Percentiles rank a stretch among this genome's conserved stretches.
These are phyloP conservation scores for Petrea volubilis DNA, from an alignment of 257 asterid species.

Conservation along the genomic window DNA sequence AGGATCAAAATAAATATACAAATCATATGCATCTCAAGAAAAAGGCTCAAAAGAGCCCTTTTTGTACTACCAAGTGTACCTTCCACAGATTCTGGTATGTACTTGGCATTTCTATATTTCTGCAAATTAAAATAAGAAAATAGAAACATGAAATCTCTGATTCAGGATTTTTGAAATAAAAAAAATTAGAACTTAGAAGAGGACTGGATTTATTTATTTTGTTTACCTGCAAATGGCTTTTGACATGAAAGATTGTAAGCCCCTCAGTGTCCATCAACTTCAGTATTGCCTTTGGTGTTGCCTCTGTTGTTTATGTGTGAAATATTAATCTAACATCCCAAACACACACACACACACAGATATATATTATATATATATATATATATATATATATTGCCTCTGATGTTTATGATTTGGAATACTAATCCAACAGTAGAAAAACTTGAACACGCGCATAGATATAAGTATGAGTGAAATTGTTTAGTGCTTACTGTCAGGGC, in stretches of 20 bases:
- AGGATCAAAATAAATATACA: slow-evolving; percentile 6
- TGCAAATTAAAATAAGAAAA: slow-evolving; percentile 23
- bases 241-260: slow-evolving; percentile 86
- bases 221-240: slow-evolving; percentile 94
- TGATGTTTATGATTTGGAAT: slow-evolving; percentile 2
- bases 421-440: slow-evolving; percentile 10
- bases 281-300: slow-evolving; percentile 90
- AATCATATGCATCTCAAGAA: slow-evolving; percentile 8
- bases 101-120: slow-evolving; percentile 85
- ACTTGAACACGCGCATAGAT: no score
- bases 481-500: slow-evolving; percentile 89
- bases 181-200: neutral
- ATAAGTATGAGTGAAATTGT: no score
- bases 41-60: neutral
- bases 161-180: neutral
- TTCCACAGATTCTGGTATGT: slow-evolving; percentile 60
- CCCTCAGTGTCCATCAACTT: slow-evolving; percentile 85
- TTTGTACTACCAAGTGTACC: slow-evolving; percentile 39
- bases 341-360: no score
- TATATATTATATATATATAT: no score
- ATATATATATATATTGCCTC: no score
- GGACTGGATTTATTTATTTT: neutral
- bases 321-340: neutral
- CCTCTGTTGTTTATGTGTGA: slow-evolving; percentile 46
- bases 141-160: neutral